phyloP scores from a whole-genome alignment of 2,329 filamentous ascomycete species.

The Cytospora piceicola region DNA sequence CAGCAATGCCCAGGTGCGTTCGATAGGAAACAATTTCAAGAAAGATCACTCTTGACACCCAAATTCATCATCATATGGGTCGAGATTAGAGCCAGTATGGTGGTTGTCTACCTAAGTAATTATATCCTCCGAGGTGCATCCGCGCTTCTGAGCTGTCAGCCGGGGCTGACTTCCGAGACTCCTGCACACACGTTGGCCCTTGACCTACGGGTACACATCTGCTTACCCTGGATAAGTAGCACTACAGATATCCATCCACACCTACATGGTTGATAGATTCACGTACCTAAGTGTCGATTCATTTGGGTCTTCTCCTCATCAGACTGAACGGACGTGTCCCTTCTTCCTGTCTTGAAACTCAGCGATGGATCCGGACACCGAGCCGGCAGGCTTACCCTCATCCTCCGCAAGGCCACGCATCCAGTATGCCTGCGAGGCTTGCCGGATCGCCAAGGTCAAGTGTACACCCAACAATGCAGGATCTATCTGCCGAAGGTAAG shows the following conservation, averaged over 20 bases:
- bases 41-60: too few species aligned
- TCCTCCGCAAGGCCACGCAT: conserved; percentile 38
- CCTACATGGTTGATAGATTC: too few species aligned
- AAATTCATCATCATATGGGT: too few species aligned
- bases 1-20: too few species aligned
- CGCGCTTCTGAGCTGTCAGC: conserved; percentile 6
- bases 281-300: too few species aligned
- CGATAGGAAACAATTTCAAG: too few species aligned
- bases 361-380: conserved; percentile 6
- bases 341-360: neutral
- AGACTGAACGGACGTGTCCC: too few species aligned
- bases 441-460: conserved; percentile 57
- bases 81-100: neutral
- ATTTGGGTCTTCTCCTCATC: neutral
- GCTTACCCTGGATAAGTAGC: neutral
- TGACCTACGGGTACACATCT: too few species aligned
- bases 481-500: conserved; percentile 56
- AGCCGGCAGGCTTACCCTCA: neutral
- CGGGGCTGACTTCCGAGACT: neutral
- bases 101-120: too few species aligned
- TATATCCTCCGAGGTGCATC: neutral
- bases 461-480: conserved; percentile 53
- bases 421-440: conserved; percentile 58
- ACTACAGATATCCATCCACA: neutral
- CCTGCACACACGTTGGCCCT: neutral